Evolutionary conservation across 2,329 filamentous ascomycete species (phyloP).

Genomic region (Dactylella cylindrospora): DNA sequence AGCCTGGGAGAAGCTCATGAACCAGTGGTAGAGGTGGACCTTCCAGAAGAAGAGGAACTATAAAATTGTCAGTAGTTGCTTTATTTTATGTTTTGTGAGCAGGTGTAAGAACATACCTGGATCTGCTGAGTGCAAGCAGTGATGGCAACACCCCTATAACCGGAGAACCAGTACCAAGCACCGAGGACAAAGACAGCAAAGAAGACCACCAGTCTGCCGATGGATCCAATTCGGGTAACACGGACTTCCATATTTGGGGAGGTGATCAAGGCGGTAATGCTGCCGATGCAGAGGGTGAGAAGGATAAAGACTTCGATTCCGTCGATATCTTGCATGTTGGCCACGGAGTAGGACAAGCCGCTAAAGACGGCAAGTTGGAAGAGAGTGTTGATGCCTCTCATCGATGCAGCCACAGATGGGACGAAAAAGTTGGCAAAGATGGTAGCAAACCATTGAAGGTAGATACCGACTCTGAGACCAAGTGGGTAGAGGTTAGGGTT

Average conservation of each 20-base stretch:
- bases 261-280: constrained; percentile 40
- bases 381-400: constrained; percentile 38
- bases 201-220: constrained; percentile 33
- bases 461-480: constrained; percentile 36
- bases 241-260: constrained; percentile 39
- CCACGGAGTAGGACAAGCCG: constrained; percentile 32
- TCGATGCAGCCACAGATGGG: constrained; percentile 32
- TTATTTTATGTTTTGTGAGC: background rate
- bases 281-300: constrained; percentile 40
- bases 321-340: constrained; percentile 33
- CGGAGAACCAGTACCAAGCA: constrained; percentile 43
- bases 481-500: constrained; percentile 34
- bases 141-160: constrained; percentile 30
- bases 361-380: constrained; percentile 38
- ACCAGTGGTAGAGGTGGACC: constrained; percentile 43
- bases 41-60: constrained; percentile 45
- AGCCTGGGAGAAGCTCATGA: constrained; percentile 39
- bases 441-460: constrained; percentile 43
- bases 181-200: constrained; percentile 42
- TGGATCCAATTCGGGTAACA: constrained; percentile 39
- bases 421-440: constrained; percentile 44
- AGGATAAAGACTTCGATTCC: constrained; percentile 42
- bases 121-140: constrained; percentile 39
- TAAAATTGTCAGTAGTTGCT: background rate
- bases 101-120: constrained; percentile 20